These are phyloP conservation scores for Ceraceosorus bombacis DNA, from an alignment of 1,284 basidiomycete species.

Conservation along the genomic window DNA sequence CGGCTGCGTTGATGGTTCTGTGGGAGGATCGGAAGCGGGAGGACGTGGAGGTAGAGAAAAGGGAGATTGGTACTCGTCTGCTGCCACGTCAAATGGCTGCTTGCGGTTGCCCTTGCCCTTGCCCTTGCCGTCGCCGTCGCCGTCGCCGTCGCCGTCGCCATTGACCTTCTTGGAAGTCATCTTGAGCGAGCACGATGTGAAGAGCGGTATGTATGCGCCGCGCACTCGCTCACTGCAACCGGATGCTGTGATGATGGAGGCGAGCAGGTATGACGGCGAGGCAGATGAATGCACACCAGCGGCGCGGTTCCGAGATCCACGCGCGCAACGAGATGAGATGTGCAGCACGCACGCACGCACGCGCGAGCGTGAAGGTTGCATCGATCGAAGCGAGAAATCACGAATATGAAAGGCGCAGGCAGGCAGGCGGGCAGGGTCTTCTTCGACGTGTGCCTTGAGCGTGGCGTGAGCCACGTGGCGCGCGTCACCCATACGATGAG, in stretches of 20 bases:
- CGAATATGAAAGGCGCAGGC: too few relatives aligned
- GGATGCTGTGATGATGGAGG: neutral
- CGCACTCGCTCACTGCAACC: neutral
- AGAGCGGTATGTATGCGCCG: neutral
- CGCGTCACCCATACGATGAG: too few relatives aligned
- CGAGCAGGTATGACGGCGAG: neutral
- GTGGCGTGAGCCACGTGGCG: too few relatives aligned
- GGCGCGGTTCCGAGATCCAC: too few relatives aligned
- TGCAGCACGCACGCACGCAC: too few relatives aligned
- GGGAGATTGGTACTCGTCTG: neutral
- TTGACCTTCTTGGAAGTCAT: neutral
- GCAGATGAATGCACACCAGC: neutral
- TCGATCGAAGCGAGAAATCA: too few relatives aligned
- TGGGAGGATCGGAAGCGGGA: neutral
- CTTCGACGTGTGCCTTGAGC: too few relatives aligned
- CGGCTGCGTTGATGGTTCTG: slow-evolving; percentile 1
- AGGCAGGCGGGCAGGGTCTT: too few relatives aligned
- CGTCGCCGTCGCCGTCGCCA: neutral
- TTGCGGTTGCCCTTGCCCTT: neutral
- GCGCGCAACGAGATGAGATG: too few relatives aligned
- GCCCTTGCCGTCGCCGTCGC: neutral
- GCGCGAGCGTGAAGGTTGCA: too few relatives aligned
- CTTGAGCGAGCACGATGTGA: neutral
- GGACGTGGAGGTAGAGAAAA: neutral
- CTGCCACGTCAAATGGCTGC: neutral